These are phyloP conservation scores for Beta corolliflora DNA, from an alignment of 179 eudicot genomes.

Conservation along the genomic window DNA sequence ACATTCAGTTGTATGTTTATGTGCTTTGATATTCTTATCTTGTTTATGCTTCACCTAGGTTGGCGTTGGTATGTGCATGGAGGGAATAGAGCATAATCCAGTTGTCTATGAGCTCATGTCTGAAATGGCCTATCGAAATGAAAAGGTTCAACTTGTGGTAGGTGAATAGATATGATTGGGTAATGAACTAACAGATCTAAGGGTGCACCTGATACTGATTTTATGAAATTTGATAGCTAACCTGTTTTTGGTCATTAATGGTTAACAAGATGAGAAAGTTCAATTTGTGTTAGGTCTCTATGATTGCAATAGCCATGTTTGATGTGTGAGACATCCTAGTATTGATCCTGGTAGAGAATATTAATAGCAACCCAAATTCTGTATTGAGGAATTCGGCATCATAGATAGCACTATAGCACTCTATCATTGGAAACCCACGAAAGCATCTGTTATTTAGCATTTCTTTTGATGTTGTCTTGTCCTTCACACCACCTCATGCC, in stretches of 20 bases:
- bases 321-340: too few species aligned
- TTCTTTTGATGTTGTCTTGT: neutral
- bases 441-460: neutral
- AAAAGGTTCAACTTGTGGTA: conserved; percentile 67
- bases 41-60: conserved; percentile 46
- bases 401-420: too few species aligned
- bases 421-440: too few species aligned
- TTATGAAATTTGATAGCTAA: neutral
- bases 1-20: conserved; percentile 12
- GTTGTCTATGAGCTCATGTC: conserved; percentile 98
- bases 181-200: neutral
- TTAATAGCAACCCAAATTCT: too few species aligned
- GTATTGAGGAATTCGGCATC: too few species aligned
- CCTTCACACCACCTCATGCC: too few species aligned
- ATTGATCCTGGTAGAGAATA: too few species aligned
- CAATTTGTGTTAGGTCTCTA: too few species aligned
- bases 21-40: neutral
- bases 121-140: conserved; percentile 93
- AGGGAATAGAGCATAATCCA: conserved; percentile 99
- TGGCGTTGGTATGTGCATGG: conserved; percentile 99
- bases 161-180: conserved; percentile 14
- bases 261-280: neutral
- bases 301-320: too few species aligned
- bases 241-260: neutral
- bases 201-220: neutral